Evolutionary conservation across 768 basidiomycete genomes (phyloP), one percentile per base, ranked within the genome.

Genomic region (Phylloporus scabripes): DNA sequence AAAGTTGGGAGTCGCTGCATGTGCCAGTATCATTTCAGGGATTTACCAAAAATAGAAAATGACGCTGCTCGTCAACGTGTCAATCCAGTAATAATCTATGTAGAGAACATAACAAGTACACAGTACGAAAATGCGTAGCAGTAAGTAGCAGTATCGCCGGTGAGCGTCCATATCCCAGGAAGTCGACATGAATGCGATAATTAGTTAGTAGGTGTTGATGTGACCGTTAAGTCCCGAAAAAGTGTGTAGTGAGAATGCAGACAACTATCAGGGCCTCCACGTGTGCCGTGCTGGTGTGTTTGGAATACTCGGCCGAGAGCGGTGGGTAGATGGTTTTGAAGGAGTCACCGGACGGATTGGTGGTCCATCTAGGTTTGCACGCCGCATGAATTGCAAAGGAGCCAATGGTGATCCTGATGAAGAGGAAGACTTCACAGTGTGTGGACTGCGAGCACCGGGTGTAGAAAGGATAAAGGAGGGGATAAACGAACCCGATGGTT

Each of bases 331-430:
- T 18, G 77, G 61, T 67, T 81, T 85, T 32, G 83, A 80, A n/a
- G 87, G 86, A 9, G 83, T 85, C 26, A 72, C 72, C 15, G 85
- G 78, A 46, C 82, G 78, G 45, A 78, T 60, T 4, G 74, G 58
- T 24, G 65, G 66, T 42, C 72, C 70, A 15, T 85, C 84, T 23
- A 70, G 72, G 34, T 87, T 85, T 33, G 87, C 92, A 42, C 84
- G 81, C 48, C 91, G 76, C 55, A 95, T 80, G 68, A 92, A 93
- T 62, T 94, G 90, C 40, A 95, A 69, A 1, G 92, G 80, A 7
- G 83, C 82, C 45, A 92, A 64, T 10, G 91, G 87, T 0, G 89
- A 89, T 12, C 84, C 83, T 29, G 82, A 77, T 36, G 72, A 76
- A 1, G 82, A 75, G 17, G 84, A 78, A 3, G 81, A 75, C 49